Conservation (phyloP, 2,329 filamentous ascomycete genomes). For the Alternaria rosae region DNA sequence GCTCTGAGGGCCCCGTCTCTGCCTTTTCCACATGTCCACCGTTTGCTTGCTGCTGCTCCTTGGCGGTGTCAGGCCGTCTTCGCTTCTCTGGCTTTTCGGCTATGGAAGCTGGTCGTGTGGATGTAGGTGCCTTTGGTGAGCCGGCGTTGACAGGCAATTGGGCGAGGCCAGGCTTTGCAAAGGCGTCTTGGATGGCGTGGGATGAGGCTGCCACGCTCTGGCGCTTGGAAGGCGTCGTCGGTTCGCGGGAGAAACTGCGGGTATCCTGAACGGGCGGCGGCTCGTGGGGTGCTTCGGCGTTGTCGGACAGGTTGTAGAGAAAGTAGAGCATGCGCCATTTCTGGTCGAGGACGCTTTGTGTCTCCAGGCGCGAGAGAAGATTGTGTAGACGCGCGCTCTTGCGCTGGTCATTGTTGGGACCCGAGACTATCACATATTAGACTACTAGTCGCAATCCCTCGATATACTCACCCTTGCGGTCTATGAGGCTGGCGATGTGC, state of each 20-base stretch:
- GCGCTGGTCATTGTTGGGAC: constrained; percentile 74
- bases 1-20: constrained; percentile 50
- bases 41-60: constrained; percentile 33
- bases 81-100: constrained; percentile 36
- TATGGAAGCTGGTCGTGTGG: constrained; percentile 24
- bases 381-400: constrained; percentile 83
- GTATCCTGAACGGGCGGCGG: constrained; percentile 15
- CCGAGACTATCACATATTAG: constrained; percentile 64
- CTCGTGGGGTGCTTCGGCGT: constrained; percentile 19
- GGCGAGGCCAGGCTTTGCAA: constrained; percentile 55
- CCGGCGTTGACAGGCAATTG: constrained; percentile 47
- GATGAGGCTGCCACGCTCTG: constrained; percentile 19
- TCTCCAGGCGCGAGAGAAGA: constrained; percentile 85
- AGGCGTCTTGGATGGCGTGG: constrained; percentile 55
- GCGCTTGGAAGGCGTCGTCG: constrained; percentile 39
- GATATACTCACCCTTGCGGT: constrained; percentile 67
- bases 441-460: too few species aligned
- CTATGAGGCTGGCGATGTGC: constrained; percentile 92
- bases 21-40: constrained; percentile 14
- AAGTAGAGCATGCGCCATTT: constrained; percentile 98
- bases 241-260: constrained; percentile 29
- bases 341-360: constrained; percentile 89
- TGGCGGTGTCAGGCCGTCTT: constrained; percentile 30
- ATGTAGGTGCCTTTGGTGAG: constrained; percentile 35
- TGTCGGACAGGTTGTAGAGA: constrained; percentile 81